Base-by-base conservation (phyloP, 345 rosid genomes). In the Cardamine resedifolia region DNA sequence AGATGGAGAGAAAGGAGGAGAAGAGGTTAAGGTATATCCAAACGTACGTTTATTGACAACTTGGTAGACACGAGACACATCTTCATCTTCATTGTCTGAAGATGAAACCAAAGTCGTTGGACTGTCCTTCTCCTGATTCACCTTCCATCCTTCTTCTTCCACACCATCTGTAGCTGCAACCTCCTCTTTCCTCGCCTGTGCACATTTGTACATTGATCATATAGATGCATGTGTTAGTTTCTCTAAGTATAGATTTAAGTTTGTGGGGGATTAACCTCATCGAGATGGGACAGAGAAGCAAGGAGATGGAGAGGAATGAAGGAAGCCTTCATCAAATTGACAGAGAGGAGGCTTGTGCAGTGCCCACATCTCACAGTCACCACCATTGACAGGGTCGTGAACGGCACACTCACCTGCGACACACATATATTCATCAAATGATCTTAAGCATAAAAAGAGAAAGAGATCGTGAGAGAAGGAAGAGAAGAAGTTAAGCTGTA, bases 301-400 rank as follows among this genome's bases (percentile, higher is more conserved):
- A 88, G 80, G 16, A 86, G 88, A 66, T 90, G 92, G 65, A 92
- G 79, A 74, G 98, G 97, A 76, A 87, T 73, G 75, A 89, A 87
- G n/a, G 98, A 87, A 58, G 88, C 92, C 78, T 87, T 90, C 85
- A 77, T 77, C 95, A 92, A 86, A 79, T 89, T 90, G 75, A 90
- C 99, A 38, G 96, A 96, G 73, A 96, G 95, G 53, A 96, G 90
- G 73, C 86, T 92, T 31, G 95, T 78, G 87, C 99, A 96, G 75
- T 87, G 95, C 23, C 99, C 98, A 65, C 99, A 96, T 82, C 94
- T 87, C 80, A 92, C 98, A 2, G 97, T 88, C 62, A 92, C 98
- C 81, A 83, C 88, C 95, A 78, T 81, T 36, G 97, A 88, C 81
- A 88, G 48, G 87, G 95, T 96, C 70, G 87, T 83, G 70, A 85